Conservation (phyloP, 2,329 filamentous ascomycete species). For the Neofusicoccum sp. region DNA sequence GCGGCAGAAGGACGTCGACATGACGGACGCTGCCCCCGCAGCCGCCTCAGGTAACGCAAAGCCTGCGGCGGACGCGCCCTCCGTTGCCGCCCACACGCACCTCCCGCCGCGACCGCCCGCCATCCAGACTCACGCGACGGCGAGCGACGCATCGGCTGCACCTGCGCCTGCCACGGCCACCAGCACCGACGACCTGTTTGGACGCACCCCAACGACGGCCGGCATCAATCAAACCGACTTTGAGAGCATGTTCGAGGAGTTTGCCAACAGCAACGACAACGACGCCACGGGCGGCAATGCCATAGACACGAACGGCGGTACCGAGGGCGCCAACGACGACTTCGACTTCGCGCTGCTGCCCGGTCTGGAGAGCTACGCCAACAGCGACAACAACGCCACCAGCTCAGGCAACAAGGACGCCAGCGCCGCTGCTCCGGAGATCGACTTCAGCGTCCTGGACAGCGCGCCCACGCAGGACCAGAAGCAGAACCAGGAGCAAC, state of each 20-base stretch:
- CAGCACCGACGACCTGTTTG: conserved; percentile 35
- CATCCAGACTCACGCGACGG: conserved; percentile 25
- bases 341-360: conserved; percentile 42
- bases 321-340: conserved; percentile 25
- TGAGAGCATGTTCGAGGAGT: conserved; percentile 31
- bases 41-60: not conserved
- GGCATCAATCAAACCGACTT: conserved; percentile 39
- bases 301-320: not conserved
- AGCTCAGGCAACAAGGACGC: not conserved
- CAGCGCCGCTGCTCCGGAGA: not conserved
- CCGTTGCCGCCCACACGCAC: conserved; percentile 15
- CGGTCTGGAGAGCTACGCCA: conserved; percentile 46
- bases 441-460: conserved; percentile 16
- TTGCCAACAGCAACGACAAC: conserved; percentile 9
- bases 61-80: not conserved
- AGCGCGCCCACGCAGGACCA: not conserved
- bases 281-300: not conserved
- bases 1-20: conserved; percentile 18
- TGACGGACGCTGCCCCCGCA: conserved; percentile 14
- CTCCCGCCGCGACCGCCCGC: conserved; percentile 18
- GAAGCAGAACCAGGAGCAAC: conserved; percentile 3
- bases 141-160: conserved; percentile 14
- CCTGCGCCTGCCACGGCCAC: conserved; percentile 18
- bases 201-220: conserved; percentile 33
- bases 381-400: conserved; percentile 30